Conservation (phyloP, 805 yeast genomes). For the Yamadazyma endophytica region DNA sequence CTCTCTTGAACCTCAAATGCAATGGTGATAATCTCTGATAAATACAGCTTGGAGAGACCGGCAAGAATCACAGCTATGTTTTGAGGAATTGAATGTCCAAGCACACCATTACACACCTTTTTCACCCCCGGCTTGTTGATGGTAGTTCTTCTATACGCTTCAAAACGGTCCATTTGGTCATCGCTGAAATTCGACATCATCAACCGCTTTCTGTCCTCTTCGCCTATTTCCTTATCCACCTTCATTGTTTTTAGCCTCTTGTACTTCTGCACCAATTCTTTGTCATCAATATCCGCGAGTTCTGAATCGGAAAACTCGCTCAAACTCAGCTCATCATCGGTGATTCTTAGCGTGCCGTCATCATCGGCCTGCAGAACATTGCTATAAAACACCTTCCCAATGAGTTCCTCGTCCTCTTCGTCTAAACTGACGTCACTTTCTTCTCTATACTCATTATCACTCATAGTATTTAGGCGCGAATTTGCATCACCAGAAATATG, state of each 20-base stretch:
- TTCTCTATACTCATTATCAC: slow-evolving; percentile 2
- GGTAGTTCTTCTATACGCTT: slow-evolving; percentile 73
- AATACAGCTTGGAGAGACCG: slow-evolving; percentile 81
- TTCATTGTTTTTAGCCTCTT: slow-evolving; percentile 28
- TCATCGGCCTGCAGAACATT: slow-evolving; percentile 12
- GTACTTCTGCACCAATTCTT: slow-evolving; percentile 27
- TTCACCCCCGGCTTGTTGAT: slow-evolving; percentile 65
- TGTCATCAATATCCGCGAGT: slow-evolving; percentile 32
- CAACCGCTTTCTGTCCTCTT: slow-evolving; percentile 57
- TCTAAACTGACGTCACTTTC: slow-evolving; percentile 37
- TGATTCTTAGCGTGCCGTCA: slow-evolving; percentile 13
- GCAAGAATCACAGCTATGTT: slow-evolving; percentile 78
- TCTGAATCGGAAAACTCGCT: slow-evolving; percentile 7
- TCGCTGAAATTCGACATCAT: slow-evolving; percentile 69
- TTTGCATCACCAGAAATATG: too few species aligned
- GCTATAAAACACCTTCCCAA: slow-evolving; percentile 38
- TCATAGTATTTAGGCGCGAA: too few species aligned
- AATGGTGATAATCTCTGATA: slow-evolving; percentile 85
- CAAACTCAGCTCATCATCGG: slow-evolving; percentile 20
- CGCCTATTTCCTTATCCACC: slow-evolving; percentile 21
- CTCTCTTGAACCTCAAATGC: slow-evolving; percentile 69
- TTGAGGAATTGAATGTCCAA: slow-evolving; percentile 76
- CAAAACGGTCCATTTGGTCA: slow-evolving; percentile 85
- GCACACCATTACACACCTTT: slow-evolving; percentile 70
- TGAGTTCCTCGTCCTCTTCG: slow-evolving; percentile 43